These are phyloP conservation scores for Casaregolazyma lundiana DNA, from an alignment of 1,139 yeast species.

Conservation along the genomic window DNA sequence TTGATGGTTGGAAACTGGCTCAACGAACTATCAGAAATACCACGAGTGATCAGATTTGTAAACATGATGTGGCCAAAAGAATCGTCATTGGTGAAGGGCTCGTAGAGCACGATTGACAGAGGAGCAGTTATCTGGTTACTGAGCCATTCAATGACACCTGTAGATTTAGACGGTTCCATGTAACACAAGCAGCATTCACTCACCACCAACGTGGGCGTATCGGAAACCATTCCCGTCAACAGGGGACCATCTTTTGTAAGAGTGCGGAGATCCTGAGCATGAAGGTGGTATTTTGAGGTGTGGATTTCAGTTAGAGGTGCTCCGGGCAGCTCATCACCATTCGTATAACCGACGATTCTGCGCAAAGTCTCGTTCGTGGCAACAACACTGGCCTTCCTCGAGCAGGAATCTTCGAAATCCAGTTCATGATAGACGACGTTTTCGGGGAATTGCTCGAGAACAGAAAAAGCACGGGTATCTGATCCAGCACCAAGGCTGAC, in stretches of 20 bases:
- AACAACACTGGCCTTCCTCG: conserved; percentile 57
- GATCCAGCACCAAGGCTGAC: conserved; percentile 93
- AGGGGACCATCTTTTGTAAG: conserved; percentile 16
- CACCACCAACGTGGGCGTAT: conserved; percentile 62
- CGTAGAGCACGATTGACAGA: conserved; percentile 58
- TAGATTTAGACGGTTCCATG: conserved; percentile 54
- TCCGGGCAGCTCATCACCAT: neutral
- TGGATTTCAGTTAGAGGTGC: conserved; percentile 35
- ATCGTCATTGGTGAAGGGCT: conserved; percentile 71
- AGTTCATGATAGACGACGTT: conserved; percentile 57
- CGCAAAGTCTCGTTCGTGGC: conserved; percentile 23
- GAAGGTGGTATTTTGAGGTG: conserved; percentile 47
- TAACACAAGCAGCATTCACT: conserved; percentile 93
- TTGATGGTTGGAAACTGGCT: conserved; percentile 46
- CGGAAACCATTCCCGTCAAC: conserved; percentile 34
- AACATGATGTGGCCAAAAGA: conserved; percentile 82
- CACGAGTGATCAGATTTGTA: conserved; percentile 62
- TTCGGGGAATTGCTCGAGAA: conserved; percentile 33
- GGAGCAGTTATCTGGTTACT: conserved; percentile 13
- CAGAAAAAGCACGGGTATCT: conserved; percentile 70
- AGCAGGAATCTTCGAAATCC: conserved; percentile 64
- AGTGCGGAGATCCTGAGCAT: conserved; percentile 52
- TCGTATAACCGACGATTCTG: conserved; percentile 18
- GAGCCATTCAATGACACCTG: conserved; percentile 43
- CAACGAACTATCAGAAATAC: conserved; percentile 66